Evolutionary conservation across 306 rosid species (phyloP).

Genomic region (Cicer arietinum): DNA sequence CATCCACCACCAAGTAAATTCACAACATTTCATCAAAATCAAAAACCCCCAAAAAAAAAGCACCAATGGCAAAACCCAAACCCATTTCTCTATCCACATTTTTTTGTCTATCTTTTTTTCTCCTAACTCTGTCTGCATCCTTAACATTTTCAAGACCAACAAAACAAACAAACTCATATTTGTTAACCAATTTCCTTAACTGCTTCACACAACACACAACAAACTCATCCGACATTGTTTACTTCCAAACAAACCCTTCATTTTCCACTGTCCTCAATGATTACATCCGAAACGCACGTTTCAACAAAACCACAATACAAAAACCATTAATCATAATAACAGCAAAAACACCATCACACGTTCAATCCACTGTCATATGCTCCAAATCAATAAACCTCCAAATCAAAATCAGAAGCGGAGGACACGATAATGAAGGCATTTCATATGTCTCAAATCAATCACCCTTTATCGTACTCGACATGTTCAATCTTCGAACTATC

Average conservation of each 20-base stretch:
- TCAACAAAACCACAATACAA: slow-evolving; percentile 43
- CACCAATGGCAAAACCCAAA: slow-evolving; percentile 41
- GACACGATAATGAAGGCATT: slow-evolving; percentile 55
- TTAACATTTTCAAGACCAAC: slow-evolving; percentile 4
- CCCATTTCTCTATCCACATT: background rate
- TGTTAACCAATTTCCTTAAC: background rate
- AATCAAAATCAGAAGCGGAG: slow-evolving; percentile 54
- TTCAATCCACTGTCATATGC: slow-evolving; percentile 45
- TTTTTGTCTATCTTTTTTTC: background rate
- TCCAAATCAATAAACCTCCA: slow-evolving; percentile 16
- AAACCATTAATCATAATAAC: slow-evolving; percentile 51
- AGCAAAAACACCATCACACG: slow-evolving; percentile 33
- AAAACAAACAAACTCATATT: background rate
- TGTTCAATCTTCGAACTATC: slow-evolving; percentile 40
- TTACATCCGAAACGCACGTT: slow-evolving; percentile 54
- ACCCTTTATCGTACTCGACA: slow-evolving; percentile 48
- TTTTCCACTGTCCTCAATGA: slow-evolving; percentile 45
- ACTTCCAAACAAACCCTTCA: slow-evolving; percentile 32
- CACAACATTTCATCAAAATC: background rate
- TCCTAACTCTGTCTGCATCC: background rate
- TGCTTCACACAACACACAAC: slow-evolving; percentile 41
- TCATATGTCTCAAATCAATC: slow-evolving; percentile 35
- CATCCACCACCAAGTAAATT: background rate
- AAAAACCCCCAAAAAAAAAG: no score
- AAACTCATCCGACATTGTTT: slow-evolving; percentile 18